phyloP scores from a whole-genome alignment of 2,329 filamentous ascomycete genomes.

The Gremmenia infestans region DNA sequence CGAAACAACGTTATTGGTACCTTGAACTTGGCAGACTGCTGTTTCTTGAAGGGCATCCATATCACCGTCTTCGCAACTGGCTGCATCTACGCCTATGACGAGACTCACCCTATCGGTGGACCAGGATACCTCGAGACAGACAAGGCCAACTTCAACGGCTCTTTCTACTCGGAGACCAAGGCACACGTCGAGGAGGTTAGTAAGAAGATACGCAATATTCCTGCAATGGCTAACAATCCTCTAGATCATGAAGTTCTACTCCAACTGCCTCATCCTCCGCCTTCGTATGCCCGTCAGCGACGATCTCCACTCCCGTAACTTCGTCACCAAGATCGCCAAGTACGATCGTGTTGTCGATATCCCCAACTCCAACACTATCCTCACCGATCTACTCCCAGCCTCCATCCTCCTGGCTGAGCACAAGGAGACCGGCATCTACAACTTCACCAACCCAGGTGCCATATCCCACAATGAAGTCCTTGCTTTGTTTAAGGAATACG shows the following conservation, averaged over 20 bases:
- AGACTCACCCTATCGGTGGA: conserved; percentile 54
- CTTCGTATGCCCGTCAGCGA: conserved; percentile 66
- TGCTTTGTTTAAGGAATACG: conserved; percentile 55
- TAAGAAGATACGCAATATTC: neutral
- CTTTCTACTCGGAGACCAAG: conserved; percentile 66
- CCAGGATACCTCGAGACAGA: conserved; percentile 58
- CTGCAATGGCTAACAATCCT: conserved; percentile 8
- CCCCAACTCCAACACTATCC: conserved; percentile 63
- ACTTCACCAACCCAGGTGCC: conserved; percentile 66
- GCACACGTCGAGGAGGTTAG: conserved; percentile 58
- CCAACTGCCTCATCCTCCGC: conserved; percentile 57
- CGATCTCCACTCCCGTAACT: conserved; percentile 61
- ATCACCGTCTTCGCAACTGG: conserved; percentile 63
- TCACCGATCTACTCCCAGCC: conserved; percentile 58
- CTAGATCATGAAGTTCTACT: conserved; percentile 57
- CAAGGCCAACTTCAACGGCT: conserved; percentile 58
- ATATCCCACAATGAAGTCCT: conserved; percentile 70
- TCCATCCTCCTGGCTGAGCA: conserved; percentile 57
- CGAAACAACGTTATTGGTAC: conserved; percentile 63
- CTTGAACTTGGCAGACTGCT: conserved; percentile 58
- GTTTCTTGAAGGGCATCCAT: conserved; percentile 54
- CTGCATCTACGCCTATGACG: conserved; percentile 62
- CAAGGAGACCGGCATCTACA: conserved; percentile 59
- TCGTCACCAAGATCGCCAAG: conserved; percentile 63
- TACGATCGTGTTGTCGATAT: conserved; percentile 64